Conservation (phyloP, 768 basidiomycete genomes). For the Suillus luteus region DNA sequence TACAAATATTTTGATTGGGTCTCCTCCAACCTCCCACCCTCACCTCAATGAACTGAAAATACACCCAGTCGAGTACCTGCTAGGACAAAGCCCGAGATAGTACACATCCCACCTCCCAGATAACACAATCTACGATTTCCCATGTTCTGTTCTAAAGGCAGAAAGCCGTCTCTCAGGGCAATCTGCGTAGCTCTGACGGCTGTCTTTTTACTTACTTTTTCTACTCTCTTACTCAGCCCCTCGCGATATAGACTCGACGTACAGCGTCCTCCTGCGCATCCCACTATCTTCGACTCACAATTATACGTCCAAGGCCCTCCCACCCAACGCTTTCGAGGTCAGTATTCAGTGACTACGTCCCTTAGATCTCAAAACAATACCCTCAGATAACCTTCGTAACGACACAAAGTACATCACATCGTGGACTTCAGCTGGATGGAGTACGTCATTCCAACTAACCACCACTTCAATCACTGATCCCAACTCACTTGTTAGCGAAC, state of each 20-base stretch:
- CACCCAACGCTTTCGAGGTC: slow-evolving; percentile 59
- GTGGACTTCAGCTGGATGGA: slow-evolving; percentile 78
- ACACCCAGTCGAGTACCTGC: slow-evolving; percentile 8
- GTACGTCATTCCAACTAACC: slow-evolving; percentile 37
- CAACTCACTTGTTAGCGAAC: slow-evolving; percentile 49
- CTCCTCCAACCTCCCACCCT: background rate
- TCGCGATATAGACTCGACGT: background rate
- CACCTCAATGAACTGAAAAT: background rate
- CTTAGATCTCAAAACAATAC: background rate
- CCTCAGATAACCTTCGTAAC: slow-evolving; percentile 59
- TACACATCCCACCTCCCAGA: background rate
- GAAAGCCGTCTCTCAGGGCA: background rate
- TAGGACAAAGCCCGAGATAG: background rate
- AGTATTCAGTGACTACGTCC: slow-evolving; percentile 5
- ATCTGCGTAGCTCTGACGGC: slow-evolving; percentile 26
- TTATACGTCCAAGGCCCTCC: slow-evolving; percentile 47
- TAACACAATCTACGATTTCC: background rate
- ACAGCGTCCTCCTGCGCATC: background rate
- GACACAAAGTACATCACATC: slow-evolving; percentile 69
- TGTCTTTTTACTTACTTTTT: slow-evolving; percentile 27
- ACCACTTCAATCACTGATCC: slow-evolving; percentile 3
- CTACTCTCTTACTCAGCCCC: slow-evolving; percentile 7
- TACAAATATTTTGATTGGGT: background rate
- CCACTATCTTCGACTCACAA: background rate
- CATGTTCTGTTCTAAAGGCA: slow-evolving; percentile 1